Evolutionary conservation across 495 filamentous ascomycete genomes (phyloP).

Genomic region (Aspergillus panamensis): DNA sequence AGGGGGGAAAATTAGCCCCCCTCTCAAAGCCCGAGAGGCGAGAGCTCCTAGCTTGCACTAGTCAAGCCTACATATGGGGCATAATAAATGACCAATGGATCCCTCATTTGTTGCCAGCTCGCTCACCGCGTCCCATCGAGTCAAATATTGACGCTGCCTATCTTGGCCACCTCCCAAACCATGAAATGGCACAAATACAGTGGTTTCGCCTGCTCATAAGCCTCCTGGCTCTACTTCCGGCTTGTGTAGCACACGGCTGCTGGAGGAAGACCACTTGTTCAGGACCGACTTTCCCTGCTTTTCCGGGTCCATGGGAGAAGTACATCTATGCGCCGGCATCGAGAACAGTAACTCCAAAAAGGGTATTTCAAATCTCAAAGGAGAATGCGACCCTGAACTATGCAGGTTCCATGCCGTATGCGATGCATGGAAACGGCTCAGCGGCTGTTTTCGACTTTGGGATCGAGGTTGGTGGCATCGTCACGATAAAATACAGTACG

Average conservation of each 20-base stretch:
- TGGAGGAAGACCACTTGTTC: conserved; percentile 57
- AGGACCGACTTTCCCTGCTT: conserved; percentile 49
- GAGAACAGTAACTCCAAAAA: conserved; percentile 48
- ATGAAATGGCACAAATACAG: conserved; percentile 18
- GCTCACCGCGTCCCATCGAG: background rate
- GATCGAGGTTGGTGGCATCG: conserved; percentile 55
- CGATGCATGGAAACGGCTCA: conserved; percentile 45
- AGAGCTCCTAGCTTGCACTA: background rate
- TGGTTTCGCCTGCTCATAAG: conserved; percentile 20
- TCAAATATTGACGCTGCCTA: background rate
- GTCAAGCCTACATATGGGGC: background rate
- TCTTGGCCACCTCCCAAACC: background rate
- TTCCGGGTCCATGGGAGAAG: conserved; percentile 57
- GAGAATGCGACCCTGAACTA: conserved; percentile 28
- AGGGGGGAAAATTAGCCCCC: background rate
- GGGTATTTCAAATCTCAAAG: conserved; percentile 39
- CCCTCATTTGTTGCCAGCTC: background rate
- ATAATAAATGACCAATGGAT: background rate
- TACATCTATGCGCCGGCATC: conserved; percentile 58
- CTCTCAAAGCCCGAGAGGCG: conserved; percentile 4
- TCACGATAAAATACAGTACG: conserved; percentile 47
- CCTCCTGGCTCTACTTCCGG: conserved; percentile 14
- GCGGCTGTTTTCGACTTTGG: conserved; percentile 56
- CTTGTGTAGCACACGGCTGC: conserved; percentile 38
- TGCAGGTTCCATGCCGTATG: conserved; percentile 28